Conservation (phyloP, 2,329 filamentous ascomycete species). For the Pseudocercospora cruenta region DNA sequence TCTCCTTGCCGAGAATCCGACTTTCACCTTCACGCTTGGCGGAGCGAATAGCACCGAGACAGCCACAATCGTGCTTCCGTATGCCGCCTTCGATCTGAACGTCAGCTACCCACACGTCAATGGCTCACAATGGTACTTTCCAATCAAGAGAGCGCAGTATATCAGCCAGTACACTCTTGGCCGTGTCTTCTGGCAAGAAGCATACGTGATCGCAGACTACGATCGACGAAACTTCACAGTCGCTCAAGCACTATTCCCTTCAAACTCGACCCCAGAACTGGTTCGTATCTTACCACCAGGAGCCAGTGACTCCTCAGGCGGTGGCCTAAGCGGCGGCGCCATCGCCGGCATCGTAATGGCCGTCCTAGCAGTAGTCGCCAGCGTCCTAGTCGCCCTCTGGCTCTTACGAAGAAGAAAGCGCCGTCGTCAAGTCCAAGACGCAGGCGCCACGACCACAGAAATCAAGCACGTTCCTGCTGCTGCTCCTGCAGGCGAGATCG, state of each 20-base stretch:
- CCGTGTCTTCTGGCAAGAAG: constrained; percentile 36
- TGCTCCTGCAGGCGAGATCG: not conserved
- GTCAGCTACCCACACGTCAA: constrained; percentile 24
- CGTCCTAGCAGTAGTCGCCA: constrained; percentile 68
- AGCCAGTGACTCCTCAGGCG: not conserved
- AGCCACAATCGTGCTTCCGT: constrained; percentile 32
- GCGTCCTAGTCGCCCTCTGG: constrained; percentile 54
- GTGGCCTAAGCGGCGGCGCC: constrained; percentile 74
- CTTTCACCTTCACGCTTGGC: constrained; percentile 41
- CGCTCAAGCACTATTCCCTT: constrained; percentile 16
- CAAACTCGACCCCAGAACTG: constrained; percentile 1
- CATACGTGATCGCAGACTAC: constrained; percentile 28
- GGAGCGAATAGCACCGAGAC: constrained; percentile 9
- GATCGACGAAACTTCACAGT: constrained; percentile 19
- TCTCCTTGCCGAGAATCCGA: constrained; percentile 40
- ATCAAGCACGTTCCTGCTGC: not conserved
- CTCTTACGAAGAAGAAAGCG: constrained; percentile 33
- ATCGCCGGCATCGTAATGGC: constrained; percentile 92
- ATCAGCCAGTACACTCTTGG: constrained; percentile 35
- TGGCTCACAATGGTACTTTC: constrained; percentile 30
- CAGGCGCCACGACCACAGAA: not conserved
- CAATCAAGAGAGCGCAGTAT: constrained; percentile 32
- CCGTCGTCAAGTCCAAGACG: not conserved
- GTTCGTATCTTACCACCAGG: not conserved
- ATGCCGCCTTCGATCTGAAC: constrained; percentile 37